Percentiles rank a stretch among this genome's conserved stretches.
Evolutionary conservation across 2,329 filamentous ascomycete genomes (phyloP).

Genomic region (Aspergillus sp.): DNA sequence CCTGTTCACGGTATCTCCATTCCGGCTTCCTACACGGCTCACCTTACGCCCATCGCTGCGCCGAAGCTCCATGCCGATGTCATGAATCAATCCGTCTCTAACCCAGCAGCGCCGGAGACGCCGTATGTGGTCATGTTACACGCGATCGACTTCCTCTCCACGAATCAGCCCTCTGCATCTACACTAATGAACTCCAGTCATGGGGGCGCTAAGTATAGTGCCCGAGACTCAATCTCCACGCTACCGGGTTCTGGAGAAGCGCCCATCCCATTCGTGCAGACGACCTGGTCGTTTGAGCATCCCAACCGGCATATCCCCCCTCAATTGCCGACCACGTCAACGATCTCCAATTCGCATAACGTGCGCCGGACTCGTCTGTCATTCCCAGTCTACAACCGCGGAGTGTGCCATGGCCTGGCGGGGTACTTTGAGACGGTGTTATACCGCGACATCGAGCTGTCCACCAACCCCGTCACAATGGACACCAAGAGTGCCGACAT

Average conservation of each 20-base stretch:
- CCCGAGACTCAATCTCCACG: conserved; percentile 31
- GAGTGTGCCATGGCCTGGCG: conserved; percentile 84
- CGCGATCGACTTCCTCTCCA: conserved; percentile 81
- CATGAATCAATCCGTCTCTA: conserved; percentile 60
- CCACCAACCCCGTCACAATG: conserved; percentile 89
- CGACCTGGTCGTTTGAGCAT: conserved; percentile 49
- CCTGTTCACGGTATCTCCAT: conserved; percentile 86
- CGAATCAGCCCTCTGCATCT: conserved; percentile 53
- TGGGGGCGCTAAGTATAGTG: conserved; percentile 22
- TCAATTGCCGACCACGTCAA: conserved; percentile 33
- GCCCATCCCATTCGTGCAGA: conserved; percentile 42
- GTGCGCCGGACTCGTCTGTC: conserved; percentile 73
- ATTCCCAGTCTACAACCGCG: conserved; percentile 76
- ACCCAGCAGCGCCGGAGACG: conserved; percentile 77
- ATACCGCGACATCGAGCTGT: conserved; percentile 82
- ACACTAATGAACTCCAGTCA: conserved; percentile 16
- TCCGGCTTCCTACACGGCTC: conserved; percentile 87
- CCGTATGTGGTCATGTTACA: conserved; percentile 95
- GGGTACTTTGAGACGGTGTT: conserved; percentile 98
- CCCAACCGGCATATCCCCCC: conserved; percentile 42
- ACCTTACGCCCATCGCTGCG: conserved; percentile 86
- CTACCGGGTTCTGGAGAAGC: conserved; percentile 30
- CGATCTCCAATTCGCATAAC: conserved; percentile 87
- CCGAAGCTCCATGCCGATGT: conserved; percentile 85
- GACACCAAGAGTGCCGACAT: conserved; percentile 92